A percentile compares a stretch with the other conserved stretches of the same genome.
Evolutionary conservation across 208 protist genomes (phyloP).

Genomic region (Leishmania tropica): DNA sequence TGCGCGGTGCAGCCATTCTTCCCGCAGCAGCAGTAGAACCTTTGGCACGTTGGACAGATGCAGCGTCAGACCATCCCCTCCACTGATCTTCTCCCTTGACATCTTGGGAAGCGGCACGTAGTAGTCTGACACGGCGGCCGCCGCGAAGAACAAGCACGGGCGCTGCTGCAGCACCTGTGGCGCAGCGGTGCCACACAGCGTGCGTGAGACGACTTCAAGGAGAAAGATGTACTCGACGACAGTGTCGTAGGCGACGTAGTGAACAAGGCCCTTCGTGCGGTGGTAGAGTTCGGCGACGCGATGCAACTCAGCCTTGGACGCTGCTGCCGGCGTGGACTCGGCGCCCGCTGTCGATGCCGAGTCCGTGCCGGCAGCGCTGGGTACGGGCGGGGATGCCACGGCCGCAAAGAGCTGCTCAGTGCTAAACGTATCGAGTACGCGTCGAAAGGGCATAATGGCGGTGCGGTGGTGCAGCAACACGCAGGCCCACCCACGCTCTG

Average conservation of each 20-base stretch:
- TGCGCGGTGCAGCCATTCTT: slow-evolving; percentile 54
- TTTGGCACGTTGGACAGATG: slow-evolving; percentile 77
- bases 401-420: slow-evolving; percentile 56
- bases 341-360: not conserved
- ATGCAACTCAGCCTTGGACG: slow-evolving; percentile 13
- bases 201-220: slow-evolving; percentile 41
- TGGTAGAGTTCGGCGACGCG: slow-evolving; percentile 36
- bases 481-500: slow-evolving; percentile 69
- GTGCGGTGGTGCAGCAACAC: slow-evolving; percentile 67
- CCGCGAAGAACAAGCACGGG: slow-evolving; percentile 74
- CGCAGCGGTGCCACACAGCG: slow-evolving; percentile 37
- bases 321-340: not conserved
- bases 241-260: slow-evolving; percentile 69
- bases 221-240: slow-evolving; percentile 85
- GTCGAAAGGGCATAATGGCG: slow-evolving; percentile 62
- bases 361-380: not conserved
- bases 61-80: slow-evolving; percentile 66
- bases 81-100: slow-evolving; percentile 79
- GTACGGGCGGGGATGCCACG: not conserved
- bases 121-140: slow-evolving; percentile 87
- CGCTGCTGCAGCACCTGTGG: slow-evolving; percentile 17
- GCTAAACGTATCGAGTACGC: slow-evolving; percentile 45
- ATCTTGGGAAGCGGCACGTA: slow-evolving; percentile 65
- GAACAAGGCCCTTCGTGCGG: slow-evolving; percentile 38
- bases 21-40: slow-evolving; percentile 51